These are phyloP conservation scores for Tricholoma sp. DNA, from an alignment of 768 basidiomycete genomes.

Conservation along the genomic window DNA sequence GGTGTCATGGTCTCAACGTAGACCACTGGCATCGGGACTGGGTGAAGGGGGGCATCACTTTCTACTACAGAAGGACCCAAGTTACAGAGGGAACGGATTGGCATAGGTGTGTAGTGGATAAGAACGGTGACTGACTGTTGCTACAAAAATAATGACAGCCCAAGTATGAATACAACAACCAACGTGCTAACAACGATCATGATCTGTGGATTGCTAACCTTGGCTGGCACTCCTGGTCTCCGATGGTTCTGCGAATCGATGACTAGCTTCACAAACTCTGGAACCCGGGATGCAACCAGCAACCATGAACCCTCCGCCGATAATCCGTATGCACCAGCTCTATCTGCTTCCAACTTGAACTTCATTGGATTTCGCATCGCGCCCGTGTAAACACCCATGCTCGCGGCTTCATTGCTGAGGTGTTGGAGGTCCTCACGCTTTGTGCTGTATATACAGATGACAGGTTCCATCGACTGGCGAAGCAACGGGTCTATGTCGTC, in stretches of 20 bases:
- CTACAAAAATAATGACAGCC: too few relatives aligned
- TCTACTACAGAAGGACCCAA: too few relatives aligned
- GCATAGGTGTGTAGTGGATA: slow-evolving; percentile 1
- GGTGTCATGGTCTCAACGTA: too few relatives aligned
- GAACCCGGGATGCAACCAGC: slow-evolving; percentile 27
- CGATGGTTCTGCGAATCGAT: slow-evolving; percentile 18
- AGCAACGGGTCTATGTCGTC: not conserved
- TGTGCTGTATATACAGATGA: slow-evolving; percentile 19
- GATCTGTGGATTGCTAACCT: too few relatives aligned
- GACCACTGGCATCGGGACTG: too few relatives aligned
- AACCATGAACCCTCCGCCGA: slow-evolving; percentile 23
- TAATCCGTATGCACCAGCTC: not conserved
- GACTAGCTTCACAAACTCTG: slow-evolving; percentile 22
- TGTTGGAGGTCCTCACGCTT: slow-evolving; percentile 19
- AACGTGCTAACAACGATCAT: slow-evolving; percentile 13
- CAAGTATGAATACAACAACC: slow-evolving; percentile 12
- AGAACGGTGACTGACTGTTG: not conserved
- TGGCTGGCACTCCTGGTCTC: slow-evolving; percentile 14
- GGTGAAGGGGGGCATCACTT: too few relatives aligned
- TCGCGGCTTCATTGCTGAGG: slow-evolving; percentile 21
- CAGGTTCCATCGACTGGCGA: not conserved
- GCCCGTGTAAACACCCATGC: slow-evolving; percentile 23
- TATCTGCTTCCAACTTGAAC: slow-evolving; percentile 2
- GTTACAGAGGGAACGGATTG: not conserved
- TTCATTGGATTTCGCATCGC: slow-evolving; percentile 14